phyloP scores from a whole-genome alignment of 2,329 filamentous ascomycete genomes.

The Pezicula rhizophila region DNA sequence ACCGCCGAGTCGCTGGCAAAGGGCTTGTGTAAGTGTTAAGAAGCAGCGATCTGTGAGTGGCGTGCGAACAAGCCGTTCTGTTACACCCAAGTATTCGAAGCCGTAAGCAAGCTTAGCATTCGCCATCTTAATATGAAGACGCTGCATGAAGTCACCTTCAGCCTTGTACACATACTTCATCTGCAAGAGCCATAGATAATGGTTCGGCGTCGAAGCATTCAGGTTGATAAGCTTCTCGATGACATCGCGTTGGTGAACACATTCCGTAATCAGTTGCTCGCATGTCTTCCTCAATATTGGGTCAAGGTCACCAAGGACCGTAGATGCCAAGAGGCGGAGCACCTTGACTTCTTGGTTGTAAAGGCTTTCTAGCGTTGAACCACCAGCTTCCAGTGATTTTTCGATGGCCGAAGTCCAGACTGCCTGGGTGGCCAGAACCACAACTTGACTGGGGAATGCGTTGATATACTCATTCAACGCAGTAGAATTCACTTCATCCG shows the following conservation, averaged over 20 bases:
- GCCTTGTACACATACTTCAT: slow-evolving; percentile 92
- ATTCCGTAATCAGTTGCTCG: slow-evolving; percentile 97
- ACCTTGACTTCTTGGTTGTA: slow-evolving; percentile 81
- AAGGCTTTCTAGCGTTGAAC: slow-evolving; percentile 60
- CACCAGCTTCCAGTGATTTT: slow-evolving; percentile 65
- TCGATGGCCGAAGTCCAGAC: slow-evolving; percentile 91
- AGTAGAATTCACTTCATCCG: slow-evolving; percentile 61
- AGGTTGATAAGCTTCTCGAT: slow-evolving; percentile 79
- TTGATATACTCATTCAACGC: slow-evolving; percentile 76
- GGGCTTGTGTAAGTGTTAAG: slow-evolving; percentile 90
- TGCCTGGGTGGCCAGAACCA: slow-evolving; percentile 87
- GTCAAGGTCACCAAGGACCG: slow-evolving; percentile 84
- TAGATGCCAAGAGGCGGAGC: slow-evolving; percentile 77
- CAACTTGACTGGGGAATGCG: slow-evolving; percentile 85
- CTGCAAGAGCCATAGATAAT: slow-evolving; percentile 90
- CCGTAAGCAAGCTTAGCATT: slow-evolving; percentile 94
- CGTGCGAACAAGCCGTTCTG: slow-evolving; percentile 91
- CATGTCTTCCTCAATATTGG: slow-evolving; percentile 90
- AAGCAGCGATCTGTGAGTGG: slow-evolving; percentile 98
- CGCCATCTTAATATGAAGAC: slow-evolving; percentile 90
- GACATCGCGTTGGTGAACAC: slow-evolving; percentile 91
- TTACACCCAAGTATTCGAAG: slow-evolving; percentile 95
- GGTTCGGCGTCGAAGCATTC: slow-evolving; percentile 67
- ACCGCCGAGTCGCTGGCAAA: slow-evolving; percentile 90
- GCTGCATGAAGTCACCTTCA: slow-evolving; percentile 74